phyloP scores from a whole-genome alignment of 306 rosid species.

The Inga laurina region DNA sequence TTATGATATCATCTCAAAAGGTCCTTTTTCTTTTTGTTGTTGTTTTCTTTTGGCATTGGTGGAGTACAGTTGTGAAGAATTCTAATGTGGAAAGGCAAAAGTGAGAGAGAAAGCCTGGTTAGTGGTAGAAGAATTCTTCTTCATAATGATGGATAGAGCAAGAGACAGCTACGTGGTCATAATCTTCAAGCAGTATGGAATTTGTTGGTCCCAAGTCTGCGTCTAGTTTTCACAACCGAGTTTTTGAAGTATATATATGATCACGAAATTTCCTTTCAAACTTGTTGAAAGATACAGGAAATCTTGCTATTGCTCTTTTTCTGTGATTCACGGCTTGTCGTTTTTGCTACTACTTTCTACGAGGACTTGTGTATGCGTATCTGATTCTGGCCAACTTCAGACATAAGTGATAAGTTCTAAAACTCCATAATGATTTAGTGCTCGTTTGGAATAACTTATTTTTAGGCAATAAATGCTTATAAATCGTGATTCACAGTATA shows the following conservation, averaged over 20 bases:
- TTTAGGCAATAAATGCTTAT: no score
- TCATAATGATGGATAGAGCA: slow-evolving; percentile 23
- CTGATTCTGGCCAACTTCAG: slow-evolving; percentile 31
- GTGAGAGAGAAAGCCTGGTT: slow-evolving; percentile 5
- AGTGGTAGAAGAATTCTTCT: slow-evolving; percentile 29
- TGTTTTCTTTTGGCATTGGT: background rate
- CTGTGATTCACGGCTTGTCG: slow-evolving; percentile 29
- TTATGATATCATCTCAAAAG: slow-evolving; percentile 3
- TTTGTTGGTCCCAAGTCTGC: slow-evolving; percentile 28
- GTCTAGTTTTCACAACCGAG: slow-evolving; percentile 29
- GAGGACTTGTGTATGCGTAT: slow-evolving; percentile 36
- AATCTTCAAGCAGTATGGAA: slow-evolving; percentile 30
- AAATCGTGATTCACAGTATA: no score
- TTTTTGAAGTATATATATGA: slow-evolving; percentile 12
- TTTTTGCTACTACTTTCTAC: slow-evolving; percentile 22
- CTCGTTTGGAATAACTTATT: no score
- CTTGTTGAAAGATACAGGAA: slow-evolving; percentile 25
- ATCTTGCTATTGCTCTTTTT: slow-evolving; percentile 23
- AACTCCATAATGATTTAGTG: no score
- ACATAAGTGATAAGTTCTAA: background rate
- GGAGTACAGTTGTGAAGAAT: slow-evolving; percentile 39
- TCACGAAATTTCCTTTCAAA: slow-evolving; percentile 8
- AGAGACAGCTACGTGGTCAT: slow-evolving; percentile 35
- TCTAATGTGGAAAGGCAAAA: slow-evolving; percentile 26
- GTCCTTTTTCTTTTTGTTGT: background rate